Base-by-base conservation (phyloP, 2,329 filamentous ascomycete genomes). In the Colletotrichum cordylinicola region DNA sequence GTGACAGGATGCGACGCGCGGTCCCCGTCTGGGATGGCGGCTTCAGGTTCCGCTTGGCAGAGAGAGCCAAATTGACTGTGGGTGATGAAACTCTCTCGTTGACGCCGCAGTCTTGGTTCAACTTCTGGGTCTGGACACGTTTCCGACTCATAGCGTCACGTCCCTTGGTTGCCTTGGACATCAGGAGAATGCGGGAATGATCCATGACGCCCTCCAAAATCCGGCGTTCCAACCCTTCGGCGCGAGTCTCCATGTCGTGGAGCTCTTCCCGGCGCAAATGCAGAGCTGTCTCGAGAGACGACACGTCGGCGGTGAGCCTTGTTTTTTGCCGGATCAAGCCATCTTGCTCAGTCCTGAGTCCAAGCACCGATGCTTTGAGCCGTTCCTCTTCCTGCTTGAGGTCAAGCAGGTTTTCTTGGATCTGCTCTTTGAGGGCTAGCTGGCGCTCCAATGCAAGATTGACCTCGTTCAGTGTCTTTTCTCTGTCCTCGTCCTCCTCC, bases 121-220 rank as follows among this genome's bases (percentile, higher is more conserved):
- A 82, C 75, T 88, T 88, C 80, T 88, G 86, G 74, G 88, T 84
- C 31, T 86, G 80, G 72, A 88, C 87, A 9, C 91, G 87, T 84
- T 92, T 92, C 67, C 90, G 89, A 82, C 85, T 91, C 90, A 92
- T 92, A 76, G 87, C 85, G 69, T 92, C 90, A 8, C 84, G 84
- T 13, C 87, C 85, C 79, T 87, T 88, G 79, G 84, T 86, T 5
- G 90, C 86, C 86, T 95, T 93, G 79, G 92, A 88, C 87, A 97
- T 94, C 74, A 98, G 91, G n/a, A 98, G 89, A 31, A 96, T 93
- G 8, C 96, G 94, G 24, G 96, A 98, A 83, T 98, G 96, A 80
- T 98, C 96, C 86, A 99, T 98, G 77, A 98, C 95, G 31, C 96
- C 96, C 79, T 98, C 96, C 37, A 99, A 87, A 79, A 99, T 98